These are phyloP conservation scores for Gaultheria prostrata DNA, from an alignment of 148 eudicot genomes.

Conservation along the genomic window DNA sequence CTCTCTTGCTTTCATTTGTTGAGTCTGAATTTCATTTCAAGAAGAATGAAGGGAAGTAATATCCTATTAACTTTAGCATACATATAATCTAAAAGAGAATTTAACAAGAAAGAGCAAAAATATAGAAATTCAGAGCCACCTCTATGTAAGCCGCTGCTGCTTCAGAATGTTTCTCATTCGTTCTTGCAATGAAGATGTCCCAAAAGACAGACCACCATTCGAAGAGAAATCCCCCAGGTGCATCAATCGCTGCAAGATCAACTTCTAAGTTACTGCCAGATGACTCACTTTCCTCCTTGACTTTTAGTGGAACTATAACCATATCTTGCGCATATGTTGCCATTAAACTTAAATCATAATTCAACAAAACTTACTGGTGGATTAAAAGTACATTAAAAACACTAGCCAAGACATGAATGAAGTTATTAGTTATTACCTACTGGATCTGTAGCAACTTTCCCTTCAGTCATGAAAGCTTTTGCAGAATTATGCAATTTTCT, in stretches of 20 bases:
- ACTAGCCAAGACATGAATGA: neutral
- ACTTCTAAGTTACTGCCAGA: neutral
- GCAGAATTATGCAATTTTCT: constrained; percentile 87
- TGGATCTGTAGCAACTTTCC: constrained; percentile 97
- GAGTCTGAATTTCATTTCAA: constrained; percentile 49
- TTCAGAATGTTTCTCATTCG: constrained; percentile 97
- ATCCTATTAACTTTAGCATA: neutral
- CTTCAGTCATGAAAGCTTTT: constrained; percentile 98
- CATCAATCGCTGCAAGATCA: constrained; percentile 82
- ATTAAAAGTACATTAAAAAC: neutral
- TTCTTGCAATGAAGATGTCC: constrained; percentile 97
- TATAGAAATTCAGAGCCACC: constrained; percentile 40
- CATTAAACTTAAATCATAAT: neutral
- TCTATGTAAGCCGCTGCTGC: constrained; percentile 93
- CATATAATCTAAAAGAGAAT: neutral
- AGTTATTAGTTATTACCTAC: constrained; percentile 76
- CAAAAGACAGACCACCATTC: constrained; percentile 99
- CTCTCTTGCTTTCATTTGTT: constrained; percentile 86
- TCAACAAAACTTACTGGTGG: neutral
- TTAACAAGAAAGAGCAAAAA: neutral
- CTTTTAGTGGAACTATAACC: neutral
- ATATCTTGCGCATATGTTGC: neutral
- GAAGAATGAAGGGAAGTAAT: neutral
- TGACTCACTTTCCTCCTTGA: neutral
- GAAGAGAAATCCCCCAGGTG: constrained; percentile 98